Percentiles rank a stretch among this genome's conserved stretches.
These are phyloP conservation scores for Neurospora sp. DNA, from an alignment of 495 filamentous ascomycete genomes.

Conservation along the genomic window DNA sequence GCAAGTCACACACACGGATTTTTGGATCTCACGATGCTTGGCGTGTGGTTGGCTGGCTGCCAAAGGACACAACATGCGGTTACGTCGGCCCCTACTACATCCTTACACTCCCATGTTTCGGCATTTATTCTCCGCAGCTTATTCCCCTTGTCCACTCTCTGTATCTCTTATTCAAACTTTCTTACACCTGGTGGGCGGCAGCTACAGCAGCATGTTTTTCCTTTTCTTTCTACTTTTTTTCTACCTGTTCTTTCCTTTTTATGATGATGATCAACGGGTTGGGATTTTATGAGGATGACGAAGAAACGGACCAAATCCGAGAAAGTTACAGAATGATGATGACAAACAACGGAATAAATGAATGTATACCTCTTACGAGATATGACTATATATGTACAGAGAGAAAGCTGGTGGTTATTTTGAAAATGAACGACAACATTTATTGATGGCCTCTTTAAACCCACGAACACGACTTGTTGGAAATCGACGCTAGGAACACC, in stretches of 20 bases:
- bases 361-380: neutral
- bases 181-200: neutral
- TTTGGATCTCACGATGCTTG: neutral
- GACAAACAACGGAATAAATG: neutral
- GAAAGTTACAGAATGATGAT: neutral
- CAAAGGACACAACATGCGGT: neutral
- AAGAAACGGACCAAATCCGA: neutral
- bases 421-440: neutral
- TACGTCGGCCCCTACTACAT: neutral
- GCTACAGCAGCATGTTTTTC: slow-evolving; percentile 3
- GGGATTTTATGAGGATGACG: neutral
- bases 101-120: neutral
- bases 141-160: neutral
- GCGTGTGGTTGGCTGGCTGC: neutral
- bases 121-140: neutral
- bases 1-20: neutral
- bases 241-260: neutral
- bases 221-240: neutral
- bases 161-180: neutral
- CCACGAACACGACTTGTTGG: neutral
- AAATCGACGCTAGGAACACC: neutral
- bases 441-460: neutral
- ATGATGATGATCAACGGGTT: neutral
- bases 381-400: neutral
- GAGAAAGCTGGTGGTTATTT: neutral